Evolutionary conservation across 1,139 yeast species (phyloP).

Genomic region (Geotrichum siamense): DNA sequence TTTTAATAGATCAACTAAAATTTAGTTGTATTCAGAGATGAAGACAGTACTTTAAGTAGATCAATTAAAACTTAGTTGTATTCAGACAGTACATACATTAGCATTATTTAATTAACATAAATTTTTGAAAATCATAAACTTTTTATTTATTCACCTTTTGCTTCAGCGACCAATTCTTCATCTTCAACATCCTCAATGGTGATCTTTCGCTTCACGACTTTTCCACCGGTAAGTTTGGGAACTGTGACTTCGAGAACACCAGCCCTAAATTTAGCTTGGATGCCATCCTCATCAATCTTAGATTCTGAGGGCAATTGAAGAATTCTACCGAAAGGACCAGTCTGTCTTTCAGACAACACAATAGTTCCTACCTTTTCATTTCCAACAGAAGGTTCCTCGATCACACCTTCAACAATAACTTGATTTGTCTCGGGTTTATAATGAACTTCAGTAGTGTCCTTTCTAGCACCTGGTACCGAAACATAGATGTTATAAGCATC

Average conservation of each 20-base stretch:
- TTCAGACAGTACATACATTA: too few species aligned
- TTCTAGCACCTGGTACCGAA: constrained; percentile 49
- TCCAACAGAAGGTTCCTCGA: constrained; percentile 21
- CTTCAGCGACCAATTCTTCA: constrained; percentile 4
- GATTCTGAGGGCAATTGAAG: constrained; percentile 48
- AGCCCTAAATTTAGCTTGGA: constrained; percentile 45
- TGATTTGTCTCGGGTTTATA: constrained; percentile 50
- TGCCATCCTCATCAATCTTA: constrained; percentile 44
- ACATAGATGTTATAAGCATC: constrained; percentile 41
- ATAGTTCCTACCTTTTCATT: not conserved
- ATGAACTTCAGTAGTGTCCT: constrained; percentile 46
- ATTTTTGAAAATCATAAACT: too few species aligned
- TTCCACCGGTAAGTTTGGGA: constrained; percentile 35
- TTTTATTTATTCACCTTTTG: not conserved
- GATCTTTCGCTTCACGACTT: constrained; percentile 12
- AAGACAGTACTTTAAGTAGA: too few species aligned
- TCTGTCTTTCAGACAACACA: constrained; percentile 11
- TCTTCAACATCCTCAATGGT: constrained; percentile 9
- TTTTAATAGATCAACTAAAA: too few species aligned
- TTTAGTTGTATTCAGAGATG: too few species aligned
- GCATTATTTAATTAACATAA: too few species aligned
- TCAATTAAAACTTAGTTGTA: too few species aligned
- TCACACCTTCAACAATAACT: constrained; percentile 40
- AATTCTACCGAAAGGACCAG: constrained; percentile 42
- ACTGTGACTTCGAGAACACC: constrained; percentile 48